Percentiles rank a stretch among this genome's conserved stretches.
Conservation (phyloP, 768 basidiomycete species). For the Boletus rex-veris region DNA sequence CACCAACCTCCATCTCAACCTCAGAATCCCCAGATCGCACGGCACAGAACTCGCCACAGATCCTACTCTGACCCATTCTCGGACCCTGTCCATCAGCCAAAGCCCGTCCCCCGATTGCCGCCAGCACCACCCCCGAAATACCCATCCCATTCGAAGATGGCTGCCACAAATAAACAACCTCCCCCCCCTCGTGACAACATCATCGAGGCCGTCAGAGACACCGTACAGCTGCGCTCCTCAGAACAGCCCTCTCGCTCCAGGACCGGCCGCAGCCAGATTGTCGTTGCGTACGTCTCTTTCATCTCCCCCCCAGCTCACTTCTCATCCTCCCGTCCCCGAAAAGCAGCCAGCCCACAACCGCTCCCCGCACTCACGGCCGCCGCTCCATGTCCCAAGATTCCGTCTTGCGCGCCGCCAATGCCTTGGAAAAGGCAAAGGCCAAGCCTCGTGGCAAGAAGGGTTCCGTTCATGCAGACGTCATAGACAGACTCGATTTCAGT, state of each 20-base stretch:
- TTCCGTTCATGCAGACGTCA: slow-evolving; percentile 82
- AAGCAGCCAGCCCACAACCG: slow-evolving; percentile 22
- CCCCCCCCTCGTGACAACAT: slow-evolving; percentile 40
- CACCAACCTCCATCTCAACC: slow-evolving; percentile 8
- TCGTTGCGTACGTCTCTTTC: slow-evolving; percentile 27
- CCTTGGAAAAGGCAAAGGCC: slow-evolving; percentile 44
- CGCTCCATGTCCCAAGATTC: slow-evolving; percentile 53
- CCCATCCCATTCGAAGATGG: slow-evolving; percentile 23
- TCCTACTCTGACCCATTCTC: slow-evolving; percentile 54
- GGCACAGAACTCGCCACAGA: slow-evolving; percentile 38
- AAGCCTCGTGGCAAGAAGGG: slow-evolving; percentile 63
- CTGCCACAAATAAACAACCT: slow-evolving; percentile 29
- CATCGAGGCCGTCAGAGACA: slow-evolving; percentile 65
- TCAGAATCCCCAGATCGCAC: slow-evolving; percentile 21
- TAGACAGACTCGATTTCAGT: slow-evolving; percentile 84
- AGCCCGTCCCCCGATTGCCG: slow-evolving; percentile 41
- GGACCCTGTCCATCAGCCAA: slow-evolving; percentile 34
- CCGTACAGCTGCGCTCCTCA: slow-evolving; percentile 52
- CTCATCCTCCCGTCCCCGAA: slow-evolving; percentile 15
- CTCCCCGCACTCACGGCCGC: slow-evolving; percentile 31
- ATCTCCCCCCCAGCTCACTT: slow-evolving; percentile 5
- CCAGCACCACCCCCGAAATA: slow-evolving; percentile 33
- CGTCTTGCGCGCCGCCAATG: slow-evolving; percentile 35
- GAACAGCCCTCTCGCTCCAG: slow-evolving; percentile 44
- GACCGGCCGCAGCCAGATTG: slow-evolving; percentile 57